A percentile compares a stretch with the other conserved stretches of the same genome.
phyloP scores from a whole-genome alignment of 2,329 filamentous ascomycete species.

The Botrytis tulipae region DNA sequence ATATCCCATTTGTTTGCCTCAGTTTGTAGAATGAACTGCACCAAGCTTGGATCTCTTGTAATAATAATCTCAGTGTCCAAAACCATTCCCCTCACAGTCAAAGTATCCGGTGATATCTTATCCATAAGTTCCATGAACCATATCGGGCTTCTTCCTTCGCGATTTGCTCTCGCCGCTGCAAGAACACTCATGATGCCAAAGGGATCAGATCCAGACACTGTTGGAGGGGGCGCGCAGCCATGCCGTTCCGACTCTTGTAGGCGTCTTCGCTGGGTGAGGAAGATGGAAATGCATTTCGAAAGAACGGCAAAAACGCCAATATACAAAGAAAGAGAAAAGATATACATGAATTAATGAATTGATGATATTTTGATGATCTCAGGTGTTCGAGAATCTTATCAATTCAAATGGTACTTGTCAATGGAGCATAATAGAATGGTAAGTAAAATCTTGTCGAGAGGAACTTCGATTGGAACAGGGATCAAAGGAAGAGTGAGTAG shows the following conservation, averaged over 20 bases:
- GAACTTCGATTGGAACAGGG: background rate
- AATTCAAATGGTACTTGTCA: background rate
- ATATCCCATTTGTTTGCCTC: constrained; percentile 39
- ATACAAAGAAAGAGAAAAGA: background rate
- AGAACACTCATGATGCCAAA: background rate
- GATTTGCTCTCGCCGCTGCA: background rate
- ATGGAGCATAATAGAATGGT: background rate
- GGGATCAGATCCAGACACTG: background rate
- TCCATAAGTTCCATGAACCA: constrained; percentile 13
- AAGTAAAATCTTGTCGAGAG: background rate
- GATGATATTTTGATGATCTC: background rate
- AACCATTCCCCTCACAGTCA: background rate
- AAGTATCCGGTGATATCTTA: background rate
- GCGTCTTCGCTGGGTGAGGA: background rate
- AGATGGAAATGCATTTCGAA: background rate
- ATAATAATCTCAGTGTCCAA: constrained; percentile 10
- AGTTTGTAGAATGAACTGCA: background rate
- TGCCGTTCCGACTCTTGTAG: background rate
- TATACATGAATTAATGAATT: constrained; percentile 4
- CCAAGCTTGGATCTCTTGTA: constrained; percentile 7
- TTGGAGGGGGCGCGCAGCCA: background rate
- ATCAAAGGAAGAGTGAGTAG: background rate
- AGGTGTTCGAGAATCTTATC: background rate
- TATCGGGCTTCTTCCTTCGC: background rate
- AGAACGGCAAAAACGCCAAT: background rate